These are phyloP conservation scores for Marchantia polymorpha DNA, from an alignment of 225 moss, liverwort and hornwort genomes.

Conservation along the genomic window DNA sequence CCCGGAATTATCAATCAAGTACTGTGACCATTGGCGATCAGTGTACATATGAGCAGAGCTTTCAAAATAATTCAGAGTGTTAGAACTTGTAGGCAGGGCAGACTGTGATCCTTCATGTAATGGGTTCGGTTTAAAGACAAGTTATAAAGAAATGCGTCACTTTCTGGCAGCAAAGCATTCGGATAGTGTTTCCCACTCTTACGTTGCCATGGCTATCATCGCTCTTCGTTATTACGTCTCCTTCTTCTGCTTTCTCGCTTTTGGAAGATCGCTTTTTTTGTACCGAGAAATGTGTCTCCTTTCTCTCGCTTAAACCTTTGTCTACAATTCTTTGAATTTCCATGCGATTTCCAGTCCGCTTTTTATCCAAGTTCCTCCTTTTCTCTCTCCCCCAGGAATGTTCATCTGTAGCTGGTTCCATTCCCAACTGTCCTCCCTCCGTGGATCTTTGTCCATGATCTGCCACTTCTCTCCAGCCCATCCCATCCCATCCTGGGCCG, in stretches of 20 bases:
- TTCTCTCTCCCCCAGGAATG: background rate
- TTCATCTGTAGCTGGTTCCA: background rate
- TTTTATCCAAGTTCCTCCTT: background rate
- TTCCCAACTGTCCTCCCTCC: background rate
- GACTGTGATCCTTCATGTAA: too few relatives aligned
- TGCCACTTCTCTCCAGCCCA: background rate
- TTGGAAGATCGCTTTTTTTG: background rate
- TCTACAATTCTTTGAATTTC: background rate
- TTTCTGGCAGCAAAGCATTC: too few relatives aligned
- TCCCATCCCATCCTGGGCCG: background rate
- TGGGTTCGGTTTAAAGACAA: too few relatives aligned
- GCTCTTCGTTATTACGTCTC: background rate
- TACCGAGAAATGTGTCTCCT: background rate
- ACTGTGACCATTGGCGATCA: too few relatives aligned
- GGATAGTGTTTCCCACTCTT: too few relatives aligned
- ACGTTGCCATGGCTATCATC: background rate
- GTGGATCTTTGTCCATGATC: background rate
- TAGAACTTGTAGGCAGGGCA: too few relatives aligned
- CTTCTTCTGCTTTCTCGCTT: background rate
- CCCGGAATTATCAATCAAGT: too few relatives aligned
- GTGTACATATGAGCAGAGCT: too few relatives aligned
- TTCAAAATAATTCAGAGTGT: too few relatives aligned
- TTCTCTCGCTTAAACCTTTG: background rate
- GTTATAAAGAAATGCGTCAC: too few relatives aligned
- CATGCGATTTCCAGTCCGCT: background rate